Evolutionary conservation across 179 eudicot species (phyloP), one percentile per base, ranked within the genome.

Genomic region (Camellia oleifera): DNA sequence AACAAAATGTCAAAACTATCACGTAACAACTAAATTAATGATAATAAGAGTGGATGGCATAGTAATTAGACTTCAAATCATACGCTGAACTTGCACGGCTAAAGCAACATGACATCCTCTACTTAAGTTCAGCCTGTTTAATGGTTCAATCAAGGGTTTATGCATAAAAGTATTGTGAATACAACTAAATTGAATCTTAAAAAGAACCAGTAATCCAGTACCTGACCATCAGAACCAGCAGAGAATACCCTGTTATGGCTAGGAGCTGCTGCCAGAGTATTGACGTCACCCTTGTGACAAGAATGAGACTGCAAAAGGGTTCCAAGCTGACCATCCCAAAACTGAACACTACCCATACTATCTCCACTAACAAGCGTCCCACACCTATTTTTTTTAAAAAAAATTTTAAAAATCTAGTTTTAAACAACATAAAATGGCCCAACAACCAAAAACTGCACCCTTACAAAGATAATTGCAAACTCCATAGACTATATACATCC

Each of bases 191-290:
- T 54, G 18, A 15, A 44, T 65, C 54, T n/a, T 4, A 44, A 45
- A 72, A 42, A 18, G 7, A 52, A 13, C 32, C 75, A 67, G 7
- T n/a, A 78, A 78, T n/a, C 53, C 69, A 81, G 72, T 88, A 96
- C 99, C 98, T 92, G 94, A 74, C 99, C 99, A 91, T 94, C 99
- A 61, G 98, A 91, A 63, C 98, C 99, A 12, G 92, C 97, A 84
- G 99, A 95, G 79, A 91, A 97, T 65, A 97, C 97, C 85, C 86
- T 87, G 77, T 83, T 92, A 82, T 97, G 95, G 67, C 91, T 88
- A 81, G 99, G 98, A 58, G 78, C 84, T 80, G 95, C 94, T 57
- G 97, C 97, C 83, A 97, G 78, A 57, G 97, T 95, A 86, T 88
- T 92, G 52, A 91, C 97, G 81, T 97, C 97, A 17, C 98, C 98